Base-by-base conservation (phyloP, 2,329 filamentous ascomycete genomes). In the Aspergillus sp. region DNA sequence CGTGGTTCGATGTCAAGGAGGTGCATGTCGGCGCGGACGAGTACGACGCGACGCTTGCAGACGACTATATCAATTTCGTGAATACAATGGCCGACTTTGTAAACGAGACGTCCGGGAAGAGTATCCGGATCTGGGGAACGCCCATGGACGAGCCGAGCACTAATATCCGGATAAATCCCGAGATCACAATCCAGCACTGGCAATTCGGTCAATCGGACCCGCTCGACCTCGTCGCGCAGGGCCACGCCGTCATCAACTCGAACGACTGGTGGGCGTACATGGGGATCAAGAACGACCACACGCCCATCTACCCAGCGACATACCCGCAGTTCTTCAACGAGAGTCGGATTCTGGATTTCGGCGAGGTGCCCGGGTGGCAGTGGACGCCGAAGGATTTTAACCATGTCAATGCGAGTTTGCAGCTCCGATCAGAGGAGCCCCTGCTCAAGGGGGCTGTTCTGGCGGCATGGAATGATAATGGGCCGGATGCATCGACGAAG, bases 11-110 rank as follows among this genome's bases (percentile, higher is more conserved):
- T 28, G 80, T 76, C 4, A 86, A 85, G 66, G 81, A 81, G 1
- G 82, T 86, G 1, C 82, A 84, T 62, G 82, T 87, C 13, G 84
- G 84, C 0, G 84, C 84, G 0, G 84, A 86, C 60, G 84, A 87
- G 66, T 87, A 87, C 62, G 75, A 75, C 9, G 75, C 78, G 0
- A 77, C 75, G 0, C 74, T 81, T 0, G 78, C 76, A 0, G 74
- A 77, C 15, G 82, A 82, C 8, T 86, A 87, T 63, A 84, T 83
- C 54, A 65, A 63, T 2, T 86, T 85, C 59, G 84, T 86, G 31
- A 85, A 84, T 62, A 79, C 79, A 25, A 81, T 87, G 79, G 73
- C 80, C 4, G 64, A 70, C 2, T 85, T 81, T 59, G 80, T 87
- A n/a, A 67, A 68, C 0, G 59, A 74, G 1, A 76, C 65, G 0